A percentile compares a stretch with the other conserved stretches of the same genome.
Conservation (phyloP, 208 protist species). For the Leishmania arabica region DNA sequence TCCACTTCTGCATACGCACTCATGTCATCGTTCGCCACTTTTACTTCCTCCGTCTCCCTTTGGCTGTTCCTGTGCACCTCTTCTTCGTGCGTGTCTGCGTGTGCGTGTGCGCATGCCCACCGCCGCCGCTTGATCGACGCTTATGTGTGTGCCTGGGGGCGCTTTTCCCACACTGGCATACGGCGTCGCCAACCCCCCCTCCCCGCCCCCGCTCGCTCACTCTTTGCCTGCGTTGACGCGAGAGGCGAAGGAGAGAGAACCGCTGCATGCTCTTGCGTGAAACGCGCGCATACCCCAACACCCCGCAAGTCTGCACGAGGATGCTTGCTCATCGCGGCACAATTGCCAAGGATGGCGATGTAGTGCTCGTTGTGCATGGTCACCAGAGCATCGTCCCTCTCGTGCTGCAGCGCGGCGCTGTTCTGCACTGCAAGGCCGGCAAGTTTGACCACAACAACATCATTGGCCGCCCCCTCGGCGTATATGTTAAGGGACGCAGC, state of each 20-base stretch:
- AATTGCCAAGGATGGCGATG: constrained; percentile 71
- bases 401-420: constrained; percentile 49
- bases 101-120: neutral
- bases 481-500: constrained; percentile 60
- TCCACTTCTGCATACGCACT: neutral
- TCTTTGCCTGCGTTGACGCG: neutral
- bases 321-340: constrained; percentile 59
- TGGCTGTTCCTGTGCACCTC: neutral
- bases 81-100: neutral
- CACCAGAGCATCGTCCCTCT: constrained; percentile 74
- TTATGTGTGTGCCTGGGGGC: neutral
- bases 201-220: neutral
- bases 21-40: neutral
- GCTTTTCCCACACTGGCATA: too few species aligned
- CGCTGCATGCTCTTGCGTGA: neutral
- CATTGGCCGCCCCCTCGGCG: constrained; percentile 70
- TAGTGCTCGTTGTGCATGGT: constrained; percentile 73
- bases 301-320: neutral
- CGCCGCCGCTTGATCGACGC: neutral
- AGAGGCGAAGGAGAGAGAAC: neutral
- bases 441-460: constrained; percentile 87
- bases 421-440: constrained; percentile 81
- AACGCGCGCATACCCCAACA: neutral
- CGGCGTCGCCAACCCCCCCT: neutral
- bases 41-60: neutral